phyloP scores from a whole-genome alignment of 73 alveolate species.

The Tetrahymena malaccensis region DNA sequence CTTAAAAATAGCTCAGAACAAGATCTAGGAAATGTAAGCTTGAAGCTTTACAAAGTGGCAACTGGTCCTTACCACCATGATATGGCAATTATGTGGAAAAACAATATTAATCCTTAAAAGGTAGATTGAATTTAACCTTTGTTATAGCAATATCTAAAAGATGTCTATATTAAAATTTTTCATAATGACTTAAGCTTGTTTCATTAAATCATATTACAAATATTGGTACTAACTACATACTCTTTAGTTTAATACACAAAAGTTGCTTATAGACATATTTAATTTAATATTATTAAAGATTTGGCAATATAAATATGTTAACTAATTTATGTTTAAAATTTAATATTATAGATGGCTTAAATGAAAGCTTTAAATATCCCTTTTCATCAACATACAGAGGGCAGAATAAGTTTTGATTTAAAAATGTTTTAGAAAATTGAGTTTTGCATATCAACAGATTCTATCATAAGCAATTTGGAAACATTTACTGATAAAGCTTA shows the following conservation, averaged over 20 bases:
- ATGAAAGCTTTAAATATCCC: neutral
- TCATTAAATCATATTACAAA: neutral
- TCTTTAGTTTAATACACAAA: neutral
- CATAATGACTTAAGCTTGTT: neutral
- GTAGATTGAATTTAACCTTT: neutral
- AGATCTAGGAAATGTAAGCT: neutral
- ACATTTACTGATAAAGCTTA: neutral
- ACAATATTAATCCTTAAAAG: neutral
- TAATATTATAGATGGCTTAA: neutral
- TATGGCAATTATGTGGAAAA: neutral
- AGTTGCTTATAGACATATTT: neutral
- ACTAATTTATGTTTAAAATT: no score
- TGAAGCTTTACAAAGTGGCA: neutral
- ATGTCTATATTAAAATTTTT: neutral
- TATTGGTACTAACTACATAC: neutral
- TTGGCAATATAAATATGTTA: neutral
- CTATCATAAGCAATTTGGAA: neutral
- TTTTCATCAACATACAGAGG: neutral
- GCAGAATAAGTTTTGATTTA: neutral
- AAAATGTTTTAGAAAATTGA: neutral
- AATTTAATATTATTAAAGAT: neutral
- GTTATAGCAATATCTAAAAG: neutral
- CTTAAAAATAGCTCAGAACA: neutral
- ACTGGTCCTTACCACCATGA: neutral
- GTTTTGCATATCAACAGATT: neutral